Evolutionary conservation across 345 rosid genomes (phyloP).

Genomic region (Toxicodendron radicans): DNA sequence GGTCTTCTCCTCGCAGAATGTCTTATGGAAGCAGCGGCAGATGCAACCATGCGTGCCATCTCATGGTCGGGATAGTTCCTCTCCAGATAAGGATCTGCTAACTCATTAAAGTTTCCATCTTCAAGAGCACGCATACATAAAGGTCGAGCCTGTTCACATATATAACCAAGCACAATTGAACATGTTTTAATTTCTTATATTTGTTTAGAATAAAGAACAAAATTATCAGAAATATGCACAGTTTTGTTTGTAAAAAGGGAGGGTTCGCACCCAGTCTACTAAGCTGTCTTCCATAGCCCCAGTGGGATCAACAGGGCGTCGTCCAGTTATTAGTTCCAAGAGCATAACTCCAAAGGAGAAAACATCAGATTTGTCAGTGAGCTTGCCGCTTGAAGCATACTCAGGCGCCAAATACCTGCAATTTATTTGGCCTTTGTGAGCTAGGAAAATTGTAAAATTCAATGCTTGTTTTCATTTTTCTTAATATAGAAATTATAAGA

Average conservation of each 20-base stretch:
- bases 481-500: background rate
- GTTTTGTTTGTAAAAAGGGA: background rate
- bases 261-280: slow-evolving; percentile 78
- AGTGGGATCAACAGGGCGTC: slow-evolving; percentile 57
- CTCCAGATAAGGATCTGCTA: slow-evolving; percentile 72
- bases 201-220: background rate
- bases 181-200: background rate
- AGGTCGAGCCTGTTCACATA: slow-evolving; percentile 68
- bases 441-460: background rate
- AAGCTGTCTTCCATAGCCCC: slow-evolving; percentile 78
- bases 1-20: slow-evolving; percentile 78
- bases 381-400: slow-evolving; percentile 87
- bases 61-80: slow-evolving; percentile 49
- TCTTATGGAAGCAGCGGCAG: slow-evolving; percentile 71
- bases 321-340: slow-evolving; percentile 79
- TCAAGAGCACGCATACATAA: slow-evolving; percentile 48
- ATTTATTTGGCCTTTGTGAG: background rate
- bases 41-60: slow-evolving; percentile 73
- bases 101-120: slow-evolving; percentile 45
- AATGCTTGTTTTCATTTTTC: too few relatives aligned
- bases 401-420: slow-evolving; percentile 91
- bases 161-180: slow-evolving; percentile 13
- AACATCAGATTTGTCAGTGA: slow-evolving; percentile 90
- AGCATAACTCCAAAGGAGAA: slow-evolving; percentile 89
- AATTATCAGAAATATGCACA: background rate